A percentile compares a stretch with the other conserved stretches of the same genome.
Evolutionary conservation across 176 grass and related monocot genomes (phyloP).

Genomic region (Aegilops speltoides): DNA sequence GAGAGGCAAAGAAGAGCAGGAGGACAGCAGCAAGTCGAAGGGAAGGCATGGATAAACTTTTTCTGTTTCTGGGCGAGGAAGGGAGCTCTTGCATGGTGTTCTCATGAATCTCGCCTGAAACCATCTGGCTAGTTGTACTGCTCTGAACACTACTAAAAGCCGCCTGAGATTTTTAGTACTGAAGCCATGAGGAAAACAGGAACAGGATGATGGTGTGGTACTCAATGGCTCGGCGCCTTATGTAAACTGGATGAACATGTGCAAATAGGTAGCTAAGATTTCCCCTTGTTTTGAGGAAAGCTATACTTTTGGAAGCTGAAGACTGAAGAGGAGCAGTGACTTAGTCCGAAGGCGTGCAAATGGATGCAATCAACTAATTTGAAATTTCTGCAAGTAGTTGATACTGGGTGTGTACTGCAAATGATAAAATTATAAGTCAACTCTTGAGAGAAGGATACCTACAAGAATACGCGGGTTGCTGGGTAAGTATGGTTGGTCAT

Average conservation of each 20-base stretch:
- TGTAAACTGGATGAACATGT: neutral
- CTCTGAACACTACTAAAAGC: neutral
- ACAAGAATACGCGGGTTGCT: neutral
- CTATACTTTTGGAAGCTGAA: neutral
- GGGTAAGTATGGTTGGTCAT: neutral
- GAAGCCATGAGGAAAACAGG: neutral
- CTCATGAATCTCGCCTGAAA: constrained; percentile 26
- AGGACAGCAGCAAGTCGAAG: neutral
- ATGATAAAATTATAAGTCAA: neutral
- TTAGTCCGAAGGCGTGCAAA: neutral
- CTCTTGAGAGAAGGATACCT: neutral
- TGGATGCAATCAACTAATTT: neutral
- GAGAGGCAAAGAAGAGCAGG: neutral
- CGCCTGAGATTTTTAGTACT: neutral
- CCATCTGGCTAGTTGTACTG: neutral
- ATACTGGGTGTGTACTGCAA: neutral
- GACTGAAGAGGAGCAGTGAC: constrained; percentile 4
- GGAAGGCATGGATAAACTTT: no score
- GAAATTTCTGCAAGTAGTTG: neutral
- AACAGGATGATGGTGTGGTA: neutral
- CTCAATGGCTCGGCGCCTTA: neutral
- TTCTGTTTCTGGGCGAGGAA: neutral
- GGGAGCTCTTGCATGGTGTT: constrained; percentile 33
- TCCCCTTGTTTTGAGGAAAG: neutral
- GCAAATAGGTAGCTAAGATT: neutral